Conservation (phyloP, 352 stramenopile species). For the Globisporangium ultimum region DNA sequence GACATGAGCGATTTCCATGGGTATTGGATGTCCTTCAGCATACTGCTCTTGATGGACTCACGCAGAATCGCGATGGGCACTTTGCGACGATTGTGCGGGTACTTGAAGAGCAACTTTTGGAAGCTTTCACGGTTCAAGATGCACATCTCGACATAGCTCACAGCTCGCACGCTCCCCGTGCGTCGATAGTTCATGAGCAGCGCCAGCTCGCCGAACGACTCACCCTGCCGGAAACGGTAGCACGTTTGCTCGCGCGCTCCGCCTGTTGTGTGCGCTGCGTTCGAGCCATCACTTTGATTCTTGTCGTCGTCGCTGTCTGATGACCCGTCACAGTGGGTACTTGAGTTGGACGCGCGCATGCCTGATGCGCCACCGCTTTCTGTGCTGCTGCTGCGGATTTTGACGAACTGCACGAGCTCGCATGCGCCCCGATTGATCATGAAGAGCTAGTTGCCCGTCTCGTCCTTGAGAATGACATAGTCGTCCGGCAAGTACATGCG, state of each 20-base stretch:
- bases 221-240: conserved; percentile 12
- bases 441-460: conserved; percentile 63
- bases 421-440: conserved; percentile 67
- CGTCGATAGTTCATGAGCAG: conserved; percentile 56
- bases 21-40: conserved; percentile 9
- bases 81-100: conserved; percentile 26
- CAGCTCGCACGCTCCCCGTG: conserved; percentile 34
- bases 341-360: conserved; percentile 2
- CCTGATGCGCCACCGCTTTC: conserved; percentile 23
- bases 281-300: no score
- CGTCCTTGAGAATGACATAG: conserved; percentile 58
- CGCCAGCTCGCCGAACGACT: conserved; percentile 49
- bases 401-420: conserved; percentile 26
- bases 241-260: background rate
- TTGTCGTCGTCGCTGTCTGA: conserved; percentile 11
- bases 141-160: conserved; percentile 55
- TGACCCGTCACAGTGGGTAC: conserved; percentile 5
- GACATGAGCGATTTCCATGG: conserved; percentile 1
- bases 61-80: conserved; percentile 1
- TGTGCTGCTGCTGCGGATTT: conserved; percentile 14
- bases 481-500: conserved; percentile 73
- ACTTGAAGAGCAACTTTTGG: conserved; percentile 30
- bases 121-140: conserved; percentile 36
- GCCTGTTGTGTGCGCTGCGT: background rate
- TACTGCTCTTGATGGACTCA: conserved; percentile 2